These are phyloP conservation scores for Aspergillus sp. DNA, from an alignment of 2,329 filamentous ascomycete genomes.

Conservation along the genomic window DNA sequence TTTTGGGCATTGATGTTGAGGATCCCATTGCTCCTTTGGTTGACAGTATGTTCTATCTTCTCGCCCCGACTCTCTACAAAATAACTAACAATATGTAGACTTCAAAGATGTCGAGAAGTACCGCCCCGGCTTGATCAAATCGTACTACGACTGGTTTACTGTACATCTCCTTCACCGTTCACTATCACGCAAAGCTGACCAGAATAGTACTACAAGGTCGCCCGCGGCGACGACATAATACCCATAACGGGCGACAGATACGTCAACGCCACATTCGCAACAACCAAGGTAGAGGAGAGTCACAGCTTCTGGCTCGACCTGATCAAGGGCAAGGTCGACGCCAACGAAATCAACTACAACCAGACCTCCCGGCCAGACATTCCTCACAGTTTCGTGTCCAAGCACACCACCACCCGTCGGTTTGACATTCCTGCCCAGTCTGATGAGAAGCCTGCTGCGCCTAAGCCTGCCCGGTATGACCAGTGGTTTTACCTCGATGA, in stretches of 20 bases:
- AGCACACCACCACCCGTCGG: not conserved
- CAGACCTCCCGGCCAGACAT: conserved; percentile 1
- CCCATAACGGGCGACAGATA: not conserved
- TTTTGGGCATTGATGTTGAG: not conserved
- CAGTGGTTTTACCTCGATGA: conserved; percentile 1
- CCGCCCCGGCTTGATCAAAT: not conserved
- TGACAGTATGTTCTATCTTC: not conserved
- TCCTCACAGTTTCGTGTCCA: not conserved
- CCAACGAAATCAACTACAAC: conserved; percentile 3
- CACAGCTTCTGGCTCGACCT: conserved; percentile 4
- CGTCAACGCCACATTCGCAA: not conserved
- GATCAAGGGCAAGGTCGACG: not conserved
- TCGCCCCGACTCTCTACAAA: not conserved
- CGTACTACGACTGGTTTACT: conserved; percentile 3
- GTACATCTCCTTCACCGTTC: not conserved
- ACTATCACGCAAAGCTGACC: not conserved
- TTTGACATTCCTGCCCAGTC: not conserved
- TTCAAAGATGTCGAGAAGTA: conserved; percentile 4
- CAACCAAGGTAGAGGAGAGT: not conserved
- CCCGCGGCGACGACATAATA: not conserved
- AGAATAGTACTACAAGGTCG: conserved; percentile 1
- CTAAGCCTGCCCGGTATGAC: not conserved
- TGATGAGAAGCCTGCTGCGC: not conserved
- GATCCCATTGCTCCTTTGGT: not conserved
- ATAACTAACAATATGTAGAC: not conserved